A percentile compares a stretch with the other conserved stretches of the same genome.
These are phyloP conservation scores for Lolium perenne DNA, from an alignment of 176 grass and related monocot species.

Conservation along the genomic window DNA sequence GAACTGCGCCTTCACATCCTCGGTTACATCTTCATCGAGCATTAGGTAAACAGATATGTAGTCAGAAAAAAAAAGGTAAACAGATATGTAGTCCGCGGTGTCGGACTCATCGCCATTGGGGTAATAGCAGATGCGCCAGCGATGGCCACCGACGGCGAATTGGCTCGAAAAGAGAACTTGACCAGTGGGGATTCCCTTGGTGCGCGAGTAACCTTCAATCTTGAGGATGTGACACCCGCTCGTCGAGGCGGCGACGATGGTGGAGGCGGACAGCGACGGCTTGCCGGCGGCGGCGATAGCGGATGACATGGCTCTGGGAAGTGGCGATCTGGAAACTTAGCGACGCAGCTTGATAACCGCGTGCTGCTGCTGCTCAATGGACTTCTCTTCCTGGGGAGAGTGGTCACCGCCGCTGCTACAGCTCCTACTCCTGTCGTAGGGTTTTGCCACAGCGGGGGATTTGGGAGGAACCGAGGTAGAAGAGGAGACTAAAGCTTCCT, in stretches of 20 bases:
- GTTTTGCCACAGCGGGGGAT: not conserved
- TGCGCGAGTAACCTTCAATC: not conserved
- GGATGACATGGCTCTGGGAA: not conserved
- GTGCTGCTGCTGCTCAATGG: not conserved
- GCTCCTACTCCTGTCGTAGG: not conserved
- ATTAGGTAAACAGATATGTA: not conserved
- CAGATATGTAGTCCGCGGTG: not conserved
- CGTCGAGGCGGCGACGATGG: not conserved
- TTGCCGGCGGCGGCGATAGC: not conserved
- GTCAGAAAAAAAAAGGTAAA: too few species aligned
- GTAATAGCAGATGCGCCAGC: not conserved
- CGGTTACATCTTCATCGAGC: not conserved
- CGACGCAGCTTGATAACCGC: not conserved
- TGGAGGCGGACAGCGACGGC: not conserved
- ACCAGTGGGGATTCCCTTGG: not conserved
- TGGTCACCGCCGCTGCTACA: not conserved
- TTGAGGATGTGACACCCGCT: conserved; percentile 23
- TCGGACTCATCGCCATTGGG: not conserved
- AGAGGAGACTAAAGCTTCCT: not conserved
- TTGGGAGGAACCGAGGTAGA: not conserved
- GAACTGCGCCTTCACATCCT: not conserved
- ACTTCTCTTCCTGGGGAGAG: not conserved
- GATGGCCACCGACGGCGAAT: not conserved
- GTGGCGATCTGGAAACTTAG: not conserved
- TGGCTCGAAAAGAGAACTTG: too few species aligned